Evolutionary conservation across 2,329 filamentous ascomycete genomes (phyloP).

Genomic region (Lojkania enalia): DNA sequence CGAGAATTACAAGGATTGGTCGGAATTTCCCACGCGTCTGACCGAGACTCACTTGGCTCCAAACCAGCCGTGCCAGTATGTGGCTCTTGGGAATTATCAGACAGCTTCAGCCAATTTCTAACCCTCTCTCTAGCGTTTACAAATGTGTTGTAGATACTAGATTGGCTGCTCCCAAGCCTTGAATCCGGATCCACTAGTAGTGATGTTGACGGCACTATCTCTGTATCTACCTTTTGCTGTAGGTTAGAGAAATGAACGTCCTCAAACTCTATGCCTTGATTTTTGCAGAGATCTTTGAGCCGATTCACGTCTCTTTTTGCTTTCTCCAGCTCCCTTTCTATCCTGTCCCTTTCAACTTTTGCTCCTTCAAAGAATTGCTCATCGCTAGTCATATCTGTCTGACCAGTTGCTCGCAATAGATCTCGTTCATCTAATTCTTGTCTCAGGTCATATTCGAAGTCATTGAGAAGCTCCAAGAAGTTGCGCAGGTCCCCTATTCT

Average conservation of each 20-base stretch:
- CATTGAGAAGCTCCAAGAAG: slow-evolving; percentile 10
- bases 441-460: slow-evolving; percentile 15
- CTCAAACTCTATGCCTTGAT: slow-evolving; percentile 13
- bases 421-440: slow-evolving; percentile 15
- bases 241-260: slow-evolving; percentile 10
- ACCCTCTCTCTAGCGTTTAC: background rate
- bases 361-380: slow-evolving; percentile 11
- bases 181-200: background rate
- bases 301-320: slow-evolving; percentile 7
- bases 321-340: slow-evolving; percentile 12
- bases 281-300: slow-evolving; percentile 10
- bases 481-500: slow-evolving; percentile 15
- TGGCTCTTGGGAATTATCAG: too few relatives aligned
- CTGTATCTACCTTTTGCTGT: background rate
- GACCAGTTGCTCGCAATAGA: slow-evolving; percentile 2
- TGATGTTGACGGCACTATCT: background rate
- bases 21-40: too few relatives aligned
- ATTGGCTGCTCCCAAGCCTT: background rate
- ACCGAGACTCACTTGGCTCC: too few relatives aligned
- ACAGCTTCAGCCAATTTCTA: background rate
- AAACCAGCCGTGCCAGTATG: too few relatives aligned
- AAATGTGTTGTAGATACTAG: background rate
- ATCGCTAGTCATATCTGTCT: slow-evolving; percentile 6
- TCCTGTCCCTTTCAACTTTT: slow-evolving; percentile 1
- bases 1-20: too few relatives aligned